Percentiles rank a stretch among this genome's conserved stretches.
These are phyloP conservation scores for Rhodosporidiobolus odoratus DNA, from an alignment of 768 basidiomycete genomes.

Conservation along the genomic window DNA sequence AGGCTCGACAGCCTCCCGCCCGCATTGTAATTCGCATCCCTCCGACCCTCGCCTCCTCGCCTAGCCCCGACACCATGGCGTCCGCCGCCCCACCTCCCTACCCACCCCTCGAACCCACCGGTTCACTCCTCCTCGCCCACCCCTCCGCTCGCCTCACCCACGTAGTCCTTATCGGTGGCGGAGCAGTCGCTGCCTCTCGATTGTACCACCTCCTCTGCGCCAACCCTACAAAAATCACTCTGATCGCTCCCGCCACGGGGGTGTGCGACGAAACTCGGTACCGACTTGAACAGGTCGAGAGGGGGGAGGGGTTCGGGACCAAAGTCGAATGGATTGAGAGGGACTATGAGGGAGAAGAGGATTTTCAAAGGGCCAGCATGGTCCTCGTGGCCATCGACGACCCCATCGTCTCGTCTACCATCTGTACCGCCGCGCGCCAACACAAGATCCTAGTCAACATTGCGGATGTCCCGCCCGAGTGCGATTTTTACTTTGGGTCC, in stretches of 20 bases:
- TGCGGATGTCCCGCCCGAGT: conserved; percentile 88
- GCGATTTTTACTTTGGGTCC: conserved; percentile 98
- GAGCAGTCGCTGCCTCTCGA: conserved; percentile 81
- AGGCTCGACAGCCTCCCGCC: no score
- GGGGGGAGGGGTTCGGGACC: not conserved
- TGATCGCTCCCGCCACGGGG: conserved; percentile 67
- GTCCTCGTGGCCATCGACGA: conserved; percentile 52
- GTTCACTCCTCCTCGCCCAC: conserved; percentile 63
- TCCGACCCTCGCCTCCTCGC: not conserved
- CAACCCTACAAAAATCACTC: conserved; percentile 53
- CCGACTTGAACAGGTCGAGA: conserved; percentile 42
- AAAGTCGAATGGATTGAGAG: conserved; percentile 60
- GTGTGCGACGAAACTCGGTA: conserved; percentile 53
- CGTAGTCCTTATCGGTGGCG: conserved; percentile 90
- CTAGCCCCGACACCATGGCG: conserved; percentile 1
- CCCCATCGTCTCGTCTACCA: conserved; percentile 64
- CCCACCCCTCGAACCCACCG: conserved; percentile 19
- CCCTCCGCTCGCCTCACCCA: conserved; percentile 47
- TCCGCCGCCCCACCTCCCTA: not conserved
- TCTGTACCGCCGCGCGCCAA: conserved; percentile 64
- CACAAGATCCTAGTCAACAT: conserved; percentile 82
- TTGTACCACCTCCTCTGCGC: conserved; percentile 83
- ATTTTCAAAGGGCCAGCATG: conserved; percentile 62
- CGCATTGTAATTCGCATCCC: not conserved
- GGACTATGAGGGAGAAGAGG: conserved; percentile 56